phyloP scores from a whole-genome alignment of 169 alveolate species.

The Cytauxzoon felis region DNA sequence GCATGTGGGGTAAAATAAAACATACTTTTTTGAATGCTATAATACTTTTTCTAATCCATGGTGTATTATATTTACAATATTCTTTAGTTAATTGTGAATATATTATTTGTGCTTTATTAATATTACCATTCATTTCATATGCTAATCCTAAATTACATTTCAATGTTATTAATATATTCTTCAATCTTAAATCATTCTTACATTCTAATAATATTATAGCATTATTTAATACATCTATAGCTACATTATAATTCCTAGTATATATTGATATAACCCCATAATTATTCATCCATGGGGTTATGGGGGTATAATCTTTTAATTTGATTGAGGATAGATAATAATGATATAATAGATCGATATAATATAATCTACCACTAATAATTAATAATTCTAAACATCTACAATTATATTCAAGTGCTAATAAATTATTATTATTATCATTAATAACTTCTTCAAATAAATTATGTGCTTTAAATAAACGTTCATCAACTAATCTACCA shows the following conservation, averaged over 20 bases:
- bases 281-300: constrained; percentile 14
- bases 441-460: constrained; percentile 34
- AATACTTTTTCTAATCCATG: constrained; percentile 50
- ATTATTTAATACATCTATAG: no score
- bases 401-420: constrained; percentile 22
- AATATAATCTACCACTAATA: constrained; percentile 29
- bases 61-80: constrained; percentile 39
- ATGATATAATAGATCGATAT: not conserved
- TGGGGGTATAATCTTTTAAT: not conserved
- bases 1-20: not conserved
- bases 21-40: constrained; percentile 41
- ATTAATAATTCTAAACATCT: constrained; percentile 48
- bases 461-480: constrained; percentile 43
- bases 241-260: constrained; percentile 17
- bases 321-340: no score
- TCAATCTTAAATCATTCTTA: not conserved
- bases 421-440: constrained; percentile 5
- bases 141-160: constrained; percentile 54
- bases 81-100: constrained; percentile 36
- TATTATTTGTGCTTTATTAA: constrained; percentile 32
- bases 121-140: constrained; percentile 33
- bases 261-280: constrained; percentile 41
- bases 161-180: constrained; percentile 19
- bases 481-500: constrained; percentile 41
- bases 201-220: no score